These are phyloP conservation scores for Trifolium subterraneum DNA, from an alignment of 306 rosid genomes.

Conservation along the genomic window DNA sequence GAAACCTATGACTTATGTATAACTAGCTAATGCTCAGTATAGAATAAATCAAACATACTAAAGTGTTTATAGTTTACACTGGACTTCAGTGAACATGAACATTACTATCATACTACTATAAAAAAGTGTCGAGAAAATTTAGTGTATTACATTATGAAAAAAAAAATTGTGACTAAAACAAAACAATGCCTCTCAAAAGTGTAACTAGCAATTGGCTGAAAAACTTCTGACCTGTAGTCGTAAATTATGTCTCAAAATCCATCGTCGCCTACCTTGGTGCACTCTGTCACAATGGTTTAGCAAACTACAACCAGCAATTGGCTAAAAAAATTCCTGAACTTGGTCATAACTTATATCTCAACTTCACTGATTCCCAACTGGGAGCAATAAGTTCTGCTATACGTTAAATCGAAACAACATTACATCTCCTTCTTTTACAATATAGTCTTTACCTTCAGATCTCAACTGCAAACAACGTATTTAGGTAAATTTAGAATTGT, in stretches of 20 bases:
- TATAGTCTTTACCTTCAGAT: slow-evolving; percentile 93
- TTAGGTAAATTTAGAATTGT: slow-evolving; percentile 10
- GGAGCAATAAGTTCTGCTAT: slow-evolving; percentile 41
- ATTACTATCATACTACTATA: not conserved
- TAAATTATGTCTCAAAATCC: not conserved
- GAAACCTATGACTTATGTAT: too few species aligned
- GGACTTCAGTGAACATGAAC: not conserved
- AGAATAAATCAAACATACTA: too few species aligned
- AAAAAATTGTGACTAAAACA: slow-evolving; percentile 7
- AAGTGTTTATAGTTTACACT: not conserved
- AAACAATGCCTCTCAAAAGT: slow-evolving; percentile 3
- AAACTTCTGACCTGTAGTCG: not conserved
- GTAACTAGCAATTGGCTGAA: slow-evolving; percentile 7
- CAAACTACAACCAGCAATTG: slow-evolving; percentile 32
- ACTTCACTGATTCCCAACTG: slow-evolving; percentile 20
- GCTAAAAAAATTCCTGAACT: slow-evolving; percentile 23
- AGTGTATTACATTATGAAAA: slow-evolving; percentile 1
- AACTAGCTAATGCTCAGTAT: too few species aligned
- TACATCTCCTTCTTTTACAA: slow-evolving; percentile 94
- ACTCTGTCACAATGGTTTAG: slow-evolving; percentile 20
- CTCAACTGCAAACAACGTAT: slow-evolving; percentile 71
- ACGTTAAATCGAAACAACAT: slow-evolving; percentile 97
- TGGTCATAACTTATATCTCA: slow-evolving; percentile 35
- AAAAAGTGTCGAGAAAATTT: slow-evolving; percentile 7
- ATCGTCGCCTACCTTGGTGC: not conserved